Evolutionary conservation across 2,329 filamentous ascomycete species (phyloP).

Genomic region (Diaporthe helianthi): DNA sequence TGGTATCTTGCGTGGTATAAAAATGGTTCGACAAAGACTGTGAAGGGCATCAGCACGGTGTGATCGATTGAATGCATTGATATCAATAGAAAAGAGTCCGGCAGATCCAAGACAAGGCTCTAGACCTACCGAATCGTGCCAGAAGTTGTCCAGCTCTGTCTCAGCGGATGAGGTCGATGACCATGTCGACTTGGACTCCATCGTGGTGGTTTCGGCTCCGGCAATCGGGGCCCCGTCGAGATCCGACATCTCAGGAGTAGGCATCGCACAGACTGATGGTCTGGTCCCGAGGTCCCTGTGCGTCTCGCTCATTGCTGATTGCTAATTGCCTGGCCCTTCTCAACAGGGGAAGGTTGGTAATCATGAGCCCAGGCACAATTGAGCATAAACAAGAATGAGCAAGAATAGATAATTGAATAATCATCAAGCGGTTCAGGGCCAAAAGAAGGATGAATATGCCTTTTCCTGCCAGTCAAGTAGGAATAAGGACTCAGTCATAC

Average conservation of each 20-base stretch:
- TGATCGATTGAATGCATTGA: background rate
- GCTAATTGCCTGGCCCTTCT: slow-evolving; percentile 6
- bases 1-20: slow-evolving; percentile 33
- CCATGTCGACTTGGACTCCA: slow-evolving; percentile 30
- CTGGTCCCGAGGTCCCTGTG: background rate
- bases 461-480: slow-evolving; percentile 7
- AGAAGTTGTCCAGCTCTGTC: slow-evolving; percentile 31
- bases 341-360: background rate
- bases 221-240: slow-evolving; percentile 13
- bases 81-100: background rate
- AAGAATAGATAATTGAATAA: slow-evolving; percentile 21
- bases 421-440: background rate
- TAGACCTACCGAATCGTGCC: slow-evolving; percentile 33
- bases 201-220: slow-evolving; percentile 19
- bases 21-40: slow-evolving; percentile 33
- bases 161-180: slow-evolving; percentile 33
- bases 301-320: slow-evolving; percentile 4
- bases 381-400: slow-evolving; percentile 33
- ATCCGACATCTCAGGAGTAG: slow-evolving; percentile 26
- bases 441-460: slow-evolving; percentile 18
- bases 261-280: slow-evolving; percentile 5
- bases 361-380: slow-evolving; percentile 29
- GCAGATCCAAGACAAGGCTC: background rate
- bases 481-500: slow-evolving; percentile 31
- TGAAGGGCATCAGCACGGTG: slow-evolving; percentile 6